A percentile compares a stretch with the other conserved stretches of the same genome.
Conservation (phyloP, 371 early-diverging fungal species). For the Rhizopus stolonifer region DNA sequence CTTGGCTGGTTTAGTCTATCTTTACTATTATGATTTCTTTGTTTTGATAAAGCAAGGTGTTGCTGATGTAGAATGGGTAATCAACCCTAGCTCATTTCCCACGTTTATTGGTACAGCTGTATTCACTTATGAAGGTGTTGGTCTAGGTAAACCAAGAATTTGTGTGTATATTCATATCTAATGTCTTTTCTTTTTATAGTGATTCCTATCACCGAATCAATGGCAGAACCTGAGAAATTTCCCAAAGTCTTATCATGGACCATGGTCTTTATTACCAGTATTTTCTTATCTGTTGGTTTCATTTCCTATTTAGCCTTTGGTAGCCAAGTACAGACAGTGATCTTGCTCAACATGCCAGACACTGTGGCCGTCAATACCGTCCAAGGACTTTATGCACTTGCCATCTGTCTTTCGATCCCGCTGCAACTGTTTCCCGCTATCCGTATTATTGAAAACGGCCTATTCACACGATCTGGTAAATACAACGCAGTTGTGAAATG, state of each 20-base stretch:
- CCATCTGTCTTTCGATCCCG: conserved; percentile 85
- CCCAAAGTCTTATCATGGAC: conserved; percentile 68
- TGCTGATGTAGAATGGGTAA: conserved; percentile 50
- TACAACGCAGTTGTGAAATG: conserved; percentile 70
- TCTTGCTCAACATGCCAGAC: conserved; percentile 76
- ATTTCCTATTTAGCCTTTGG: conserved; percentile 84
- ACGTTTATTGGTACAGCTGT: conserved; percentile 87
- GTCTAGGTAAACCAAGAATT: conserved; percentile 48
- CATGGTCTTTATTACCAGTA: conserved; percentile 65
- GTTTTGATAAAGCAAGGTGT: conserved; percentile 58
- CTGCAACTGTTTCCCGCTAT: conserved; percentile 86
- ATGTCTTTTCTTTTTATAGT: conserved; percentile 21
- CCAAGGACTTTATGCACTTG: conserved; percentile 79
- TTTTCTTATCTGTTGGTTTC: conserved; percentile 75
- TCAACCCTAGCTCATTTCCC: conserved; percentile 65
- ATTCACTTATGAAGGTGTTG: conserved; percentile 89
- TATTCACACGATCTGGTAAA: conserved; percentile 68
- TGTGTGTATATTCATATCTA: conserved; percentile 7
- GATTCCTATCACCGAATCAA: conserved; percentile 71
- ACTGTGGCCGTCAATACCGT: conserved; percentile 58
- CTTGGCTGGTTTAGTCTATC: conserved; percentile 74
- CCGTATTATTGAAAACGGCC: conserved; percentile 77
- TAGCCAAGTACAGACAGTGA: conserved; percentile 72
- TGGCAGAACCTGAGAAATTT: conserved; percentile 84
- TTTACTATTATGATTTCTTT: conserved; percentile 78